Evolutionary conservation across 2,329 filamentous ascomycete species (phyloP).

Genomic region (Paracorniculantispora psalliotae): DNA sequence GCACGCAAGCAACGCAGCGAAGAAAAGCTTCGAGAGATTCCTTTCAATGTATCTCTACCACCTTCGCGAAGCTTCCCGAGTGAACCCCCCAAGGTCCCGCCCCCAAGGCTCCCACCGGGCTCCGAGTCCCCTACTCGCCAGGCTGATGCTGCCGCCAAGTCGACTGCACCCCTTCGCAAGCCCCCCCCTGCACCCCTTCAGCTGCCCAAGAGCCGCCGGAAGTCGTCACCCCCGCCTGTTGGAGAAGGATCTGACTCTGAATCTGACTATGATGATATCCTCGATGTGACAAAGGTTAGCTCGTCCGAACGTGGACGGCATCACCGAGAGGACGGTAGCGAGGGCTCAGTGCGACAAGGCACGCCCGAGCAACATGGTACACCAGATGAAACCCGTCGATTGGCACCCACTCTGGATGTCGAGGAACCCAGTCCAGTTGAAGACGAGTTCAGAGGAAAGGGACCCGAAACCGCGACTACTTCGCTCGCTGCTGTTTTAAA

Average conservation of each 20-base stretch:
- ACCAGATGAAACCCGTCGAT: neutral
- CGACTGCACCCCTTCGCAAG: constrained; percentile 60
- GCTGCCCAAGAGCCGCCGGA: constrained; percentile 38
- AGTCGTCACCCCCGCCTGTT: constrained; percentile 18
- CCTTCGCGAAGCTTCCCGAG: constrained; percentile 53
- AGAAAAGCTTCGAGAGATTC: constrained; percentile 39
- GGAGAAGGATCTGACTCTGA: constrained; percentile 62
- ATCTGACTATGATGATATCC: constrained; percentile 76
- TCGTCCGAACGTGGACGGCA: constrained; percentile 65
- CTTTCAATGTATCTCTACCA: constrained; percentile 47
- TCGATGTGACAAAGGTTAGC: constrained; percentile 62
- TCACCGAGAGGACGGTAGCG: constrained; percentile 75
- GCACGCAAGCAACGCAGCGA: constrained; percentile 42
- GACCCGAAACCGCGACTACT: constrained; percentile 37
- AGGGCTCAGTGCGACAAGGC: neutral
- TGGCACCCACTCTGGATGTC: neutral
- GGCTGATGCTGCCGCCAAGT: constrained; percentile 36
- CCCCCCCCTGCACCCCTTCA: constrained; percentile 80
- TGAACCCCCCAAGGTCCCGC: constrained; percentile 46
- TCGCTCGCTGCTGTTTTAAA: constrained; percentile 51
- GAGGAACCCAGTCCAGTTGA: neutral
- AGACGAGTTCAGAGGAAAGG: constrained; percentile 4
- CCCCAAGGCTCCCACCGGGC: constrained; percentile 43
- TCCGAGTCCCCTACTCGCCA: constrained; percentile 39
- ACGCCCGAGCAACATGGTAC: neutral